These are phyloP conservation scores for Aspergillus caelatus DNA, from an alignment of 2,329 filamentous ascomycete genomes.

Conservation along the genomic window DNA sequence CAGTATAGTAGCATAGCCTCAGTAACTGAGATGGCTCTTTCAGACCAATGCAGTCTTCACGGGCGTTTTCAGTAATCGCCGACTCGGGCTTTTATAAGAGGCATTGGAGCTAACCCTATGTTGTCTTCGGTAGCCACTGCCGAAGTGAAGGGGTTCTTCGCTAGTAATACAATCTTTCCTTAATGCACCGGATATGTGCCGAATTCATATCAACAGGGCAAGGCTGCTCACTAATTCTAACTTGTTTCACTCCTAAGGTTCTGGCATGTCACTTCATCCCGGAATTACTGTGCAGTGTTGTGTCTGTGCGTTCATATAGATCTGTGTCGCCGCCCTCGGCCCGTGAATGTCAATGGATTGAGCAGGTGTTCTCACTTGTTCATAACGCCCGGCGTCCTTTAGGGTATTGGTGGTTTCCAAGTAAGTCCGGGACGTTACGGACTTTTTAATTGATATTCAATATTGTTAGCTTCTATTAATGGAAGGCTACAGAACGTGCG, in stretches of 20 bases:
- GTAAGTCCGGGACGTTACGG: neutral
- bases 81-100: no score
- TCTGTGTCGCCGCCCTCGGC: no score
- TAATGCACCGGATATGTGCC: neutral
- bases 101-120: neutral
- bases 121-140: neutral
- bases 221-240: no score
- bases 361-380: neutral
- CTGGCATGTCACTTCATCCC: no score
- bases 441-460: neutral
- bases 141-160: neutral
- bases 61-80: neutral
- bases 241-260: no score
- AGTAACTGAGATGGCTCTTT: neutral
- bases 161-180: neutral
- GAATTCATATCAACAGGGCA: neutral
- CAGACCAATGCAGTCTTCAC: neutral
- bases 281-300: no score
- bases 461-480: neutral
- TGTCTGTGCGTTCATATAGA: no score
- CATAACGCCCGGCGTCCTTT: neutral
- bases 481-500: neutral
- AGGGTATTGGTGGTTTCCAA: neutral
- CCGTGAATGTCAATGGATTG: neutral
- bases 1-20: neutral